Conservation (phyloP, 1,284 basidiomycete genomes). For the Leucoagaricus sp. region DNA sequence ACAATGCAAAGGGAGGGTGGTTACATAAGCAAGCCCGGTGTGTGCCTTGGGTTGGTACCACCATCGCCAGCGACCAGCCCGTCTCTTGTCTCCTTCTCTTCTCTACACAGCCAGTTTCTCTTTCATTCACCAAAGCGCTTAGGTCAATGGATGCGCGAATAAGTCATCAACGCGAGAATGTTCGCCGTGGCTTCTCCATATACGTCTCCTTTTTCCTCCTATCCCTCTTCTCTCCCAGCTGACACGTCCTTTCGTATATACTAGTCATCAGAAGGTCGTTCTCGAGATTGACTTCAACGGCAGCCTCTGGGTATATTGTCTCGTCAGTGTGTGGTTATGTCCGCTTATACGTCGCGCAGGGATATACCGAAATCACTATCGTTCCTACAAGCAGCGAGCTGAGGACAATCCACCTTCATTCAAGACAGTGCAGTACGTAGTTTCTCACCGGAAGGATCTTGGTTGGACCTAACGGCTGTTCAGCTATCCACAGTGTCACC, state of each 20-base stretch:
- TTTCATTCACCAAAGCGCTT: conserved; percentile 21
- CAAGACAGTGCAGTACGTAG: conserved; percentile 77
- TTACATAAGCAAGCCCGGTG: conserved; percentile 36
- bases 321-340: conserved; percentile 15
- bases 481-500: conserved; percentile 76
- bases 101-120: conserved; percentile 12
- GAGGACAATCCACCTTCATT: conserved; percentile 82
- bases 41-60: conserved; percentile 29
- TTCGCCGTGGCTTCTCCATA: conserved; percentile 82
- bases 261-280: conserved; percentile 91
- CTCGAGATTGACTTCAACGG: conserved; percentile 88
- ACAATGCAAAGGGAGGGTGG: conserved; percentile 24
- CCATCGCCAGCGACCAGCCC: conserved; percentile 26
- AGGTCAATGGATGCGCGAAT: conserved; percentile 45
- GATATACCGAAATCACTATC: conserved; percentile 90
- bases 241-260: conserved; percentile 59
- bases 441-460: conserved; percentile 4
- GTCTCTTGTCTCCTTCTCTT: neutral
- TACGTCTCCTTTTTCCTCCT: conserved; percentile 56
- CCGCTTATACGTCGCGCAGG: conserved; percentile 47
- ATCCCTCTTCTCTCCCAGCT: conserved; percentile 31
- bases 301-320: conserved; percentile 63
- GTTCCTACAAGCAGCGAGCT: conserved; percentile 77
- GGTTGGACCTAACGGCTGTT: conserved; percentile 16
- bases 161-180: conserved; percentile 71